phyloP scores from a whole-genome alignment of 768 basidiomycete species.

The Melanogaster broomeanus region DNA sequence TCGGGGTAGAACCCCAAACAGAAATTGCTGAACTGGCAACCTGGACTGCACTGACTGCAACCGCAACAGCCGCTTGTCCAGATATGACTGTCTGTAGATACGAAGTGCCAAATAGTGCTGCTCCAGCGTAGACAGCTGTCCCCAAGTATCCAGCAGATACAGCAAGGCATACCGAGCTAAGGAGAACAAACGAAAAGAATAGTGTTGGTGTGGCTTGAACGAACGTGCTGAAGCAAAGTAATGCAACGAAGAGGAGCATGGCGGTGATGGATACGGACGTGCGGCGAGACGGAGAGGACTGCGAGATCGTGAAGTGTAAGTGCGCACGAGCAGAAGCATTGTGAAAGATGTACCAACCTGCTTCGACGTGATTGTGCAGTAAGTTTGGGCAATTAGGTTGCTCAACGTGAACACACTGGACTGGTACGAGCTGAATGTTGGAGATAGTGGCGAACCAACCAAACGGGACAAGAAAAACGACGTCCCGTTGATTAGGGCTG shows the following conservation, averaged over 20 bases:
- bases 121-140: slow-evolving; percentile 76
- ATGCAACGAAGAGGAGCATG: slow-evolving; percentile 53
- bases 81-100: slow-evolving; percentile 78
- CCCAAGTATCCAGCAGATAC: slow-evolving; percentile 73
- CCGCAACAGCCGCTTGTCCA: slow-evolving; percentile 84
- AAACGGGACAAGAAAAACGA: slow-evolving; percentile 80
- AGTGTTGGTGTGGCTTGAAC: slow-evolving; percentile 49
- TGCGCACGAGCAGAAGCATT: not conserved
- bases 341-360: slow-evolving; percentile 44
- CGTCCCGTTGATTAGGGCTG: slow-evolving; percentile 85
- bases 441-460: slow-evolving; percentile 53
- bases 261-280: slow-evolving; percentile 52
- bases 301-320: slow-evolving; percentile 8
- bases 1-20: slow-evolving; percentile 45
- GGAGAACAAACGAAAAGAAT: slow-evolving; percentile 67
- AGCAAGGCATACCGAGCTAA: slow-evolving; percentile 61
- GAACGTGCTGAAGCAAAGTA: slow-evolving; percentile 69
- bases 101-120: slow-evolving; percentile 73
- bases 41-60: slow-evolving; percentile 78
- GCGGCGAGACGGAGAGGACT: slow-evolving; percentile 65
- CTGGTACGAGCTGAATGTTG: slow-evolving; percentile 67
- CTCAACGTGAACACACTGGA: slow-evolving; percentile 62
- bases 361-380: slow-evolving; percentile 71
- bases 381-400: slow-evolving; percentile 71
- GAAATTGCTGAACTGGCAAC: slow-evolving; percentile 64